Evolutionary conservation across 768 basidiomycete genomes (phyloP).

Genomic region (Hypsizygus marmoreus): DNA sequence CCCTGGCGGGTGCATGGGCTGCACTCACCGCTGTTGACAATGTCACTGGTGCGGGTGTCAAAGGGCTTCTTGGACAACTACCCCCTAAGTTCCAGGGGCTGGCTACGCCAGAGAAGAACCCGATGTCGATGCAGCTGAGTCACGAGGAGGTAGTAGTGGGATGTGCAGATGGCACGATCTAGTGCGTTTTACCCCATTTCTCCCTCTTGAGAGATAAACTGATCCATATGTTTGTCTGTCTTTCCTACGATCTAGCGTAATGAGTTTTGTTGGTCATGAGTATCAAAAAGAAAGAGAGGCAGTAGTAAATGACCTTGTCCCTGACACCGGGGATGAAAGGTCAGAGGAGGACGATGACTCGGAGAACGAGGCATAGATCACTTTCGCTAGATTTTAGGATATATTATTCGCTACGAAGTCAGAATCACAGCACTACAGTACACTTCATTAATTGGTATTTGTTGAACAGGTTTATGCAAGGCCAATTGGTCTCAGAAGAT

Average conservation of each 20-base stretch:
- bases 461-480: no score
- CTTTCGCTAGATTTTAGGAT: no score
- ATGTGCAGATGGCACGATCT: conserved; percentile 89
- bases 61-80: conserved; percentile 61
- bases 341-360: no score
- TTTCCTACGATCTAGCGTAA: conserved; percentile 24
- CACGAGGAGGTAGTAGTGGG: conserved; percentile 92
- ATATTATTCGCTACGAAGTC: no score
- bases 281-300: conserved; percentile 23
- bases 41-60: conserved; percentile 25
- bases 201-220: conserved; percentile 36
- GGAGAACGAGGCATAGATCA: no score
- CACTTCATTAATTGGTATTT: no score
- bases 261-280: conserved; percentile 40
- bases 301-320: neutral
- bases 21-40: conserved; percentile 47
- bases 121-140: conserved; percentile 91
- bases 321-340: no score
- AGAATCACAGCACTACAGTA: no score
- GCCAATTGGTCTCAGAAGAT: no score
- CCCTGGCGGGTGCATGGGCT: conserved; percentile 76
- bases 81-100: conserved; percentile 76
- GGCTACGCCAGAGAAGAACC: conserved; percentile 89
- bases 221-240: conserved; percentile 36
- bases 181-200: conserved; percentile 52